These are phyloP conservation scores for Berberis vulgaris DNA, from an alignment of 164 flowering plant genomes.

Conservation along the genomic window DNA sequence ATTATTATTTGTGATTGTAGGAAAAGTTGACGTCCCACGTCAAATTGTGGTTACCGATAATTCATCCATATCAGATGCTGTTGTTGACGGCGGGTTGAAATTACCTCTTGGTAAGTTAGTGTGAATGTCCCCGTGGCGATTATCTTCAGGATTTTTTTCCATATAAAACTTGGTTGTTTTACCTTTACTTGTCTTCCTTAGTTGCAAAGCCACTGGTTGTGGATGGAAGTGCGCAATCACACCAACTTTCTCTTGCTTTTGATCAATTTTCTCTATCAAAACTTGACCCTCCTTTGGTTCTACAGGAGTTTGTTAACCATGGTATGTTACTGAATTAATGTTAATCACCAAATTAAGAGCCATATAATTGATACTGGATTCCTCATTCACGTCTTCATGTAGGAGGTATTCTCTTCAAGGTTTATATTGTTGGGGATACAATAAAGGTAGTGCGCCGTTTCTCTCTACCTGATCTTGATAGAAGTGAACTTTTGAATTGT, in stretches of 20 bases:
- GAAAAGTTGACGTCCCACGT: constrained; percentile 63
- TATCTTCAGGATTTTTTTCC: too few relatives aligned
- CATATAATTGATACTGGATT: background rate
- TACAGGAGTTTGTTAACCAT: constrained; percentile 97
- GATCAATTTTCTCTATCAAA: constrained; percentile 67
- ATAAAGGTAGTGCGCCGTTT: constrained; percentile 88
- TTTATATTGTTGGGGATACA: constrained; percentile 83
- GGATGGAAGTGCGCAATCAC: constrained; percentile 53
- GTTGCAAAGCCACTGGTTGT: constrained; percentile 77
- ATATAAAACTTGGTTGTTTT: background rate
- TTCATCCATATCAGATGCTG: constrained; percentile 59
- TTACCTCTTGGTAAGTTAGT: constrained; percentile 55
- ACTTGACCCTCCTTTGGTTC: constrained; percentile 90
- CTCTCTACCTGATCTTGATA: constrained; percentile 78
- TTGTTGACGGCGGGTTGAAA: constrained; percentile 50
- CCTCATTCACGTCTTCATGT: background rate
- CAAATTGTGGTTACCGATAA: constrained; percentile 61
- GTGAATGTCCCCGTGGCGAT: too few relatives aligned
- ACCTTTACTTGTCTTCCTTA: constrained; percentile 21
- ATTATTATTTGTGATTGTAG: constrained; percentile 22
- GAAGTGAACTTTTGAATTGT: constrained; percentile 34
- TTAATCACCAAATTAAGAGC: too few relatives aligned
- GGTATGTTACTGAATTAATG: constrained; percentile 36
- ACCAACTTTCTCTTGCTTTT: constrained; percentile 82
- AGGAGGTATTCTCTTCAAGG: constrained; percentile 97